Percentiles rank a stretch among this genome's conserved stretches.
These are phyloP conservation scores for Clonostachys byssicola DNA, from an alignment of 2,329 filamentous ascomycete species.

Conservation along the genomic window DNA sequence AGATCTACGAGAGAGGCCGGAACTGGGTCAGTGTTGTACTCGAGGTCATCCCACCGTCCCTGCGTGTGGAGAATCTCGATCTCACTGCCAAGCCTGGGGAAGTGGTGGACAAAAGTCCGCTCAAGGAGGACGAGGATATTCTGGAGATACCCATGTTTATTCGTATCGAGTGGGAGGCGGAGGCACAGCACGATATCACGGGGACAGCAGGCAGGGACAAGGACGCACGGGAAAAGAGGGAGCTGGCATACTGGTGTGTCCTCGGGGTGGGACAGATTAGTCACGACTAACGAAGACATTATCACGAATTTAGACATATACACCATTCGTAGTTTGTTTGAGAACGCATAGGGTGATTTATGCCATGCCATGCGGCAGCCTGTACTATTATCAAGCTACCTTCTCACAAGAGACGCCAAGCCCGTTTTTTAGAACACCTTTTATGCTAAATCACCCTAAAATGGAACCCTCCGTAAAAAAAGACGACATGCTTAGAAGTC, in stretches of 20 bases:
- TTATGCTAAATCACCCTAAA: background rate
- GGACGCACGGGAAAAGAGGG: conserved; percentile 71
- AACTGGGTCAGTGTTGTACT: conserved; percentile 96
- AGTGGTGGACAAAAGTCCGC: conserved; percentile 35
- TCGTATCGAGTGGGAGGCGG: conserved; percentile 82
- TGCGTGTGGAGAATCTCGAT: conserved; percentile 32
- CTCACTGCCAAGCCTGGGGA: conserved; percentile 21
- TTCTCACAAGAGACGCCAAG: conserved; percentile 44
- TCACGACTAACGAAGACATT: conserved; percentile 25
- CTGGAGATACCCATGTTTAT: conserved; percentile 95
- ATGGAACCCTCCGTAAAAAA: conserved; percentile 1
- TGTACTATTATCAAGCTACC: conserved; percentile 44
- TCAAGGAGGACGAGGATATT: conserved; percentile 57
- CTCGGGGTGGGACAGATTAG: conserved; percentile 81
- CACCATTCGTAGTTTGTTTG: conserved; percentile 3
- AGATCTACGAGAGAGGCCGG: conserved; percentile 90
- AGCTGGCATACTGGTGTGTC: conserved; percentile 94
- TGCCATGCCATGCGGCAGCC: conserved; percentile 34
- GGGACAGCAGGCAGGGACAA: conserved; percentile 46
- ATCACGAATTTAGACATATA: conserved; percentile 5
- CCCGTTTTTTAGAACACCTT: conserved; percentile 35
- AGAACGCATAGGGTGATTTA: conserved; percentile 11
- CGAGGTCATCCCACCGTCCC: conserved; percentile 71
- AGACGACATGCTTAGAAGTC: conserved; percentile 8
- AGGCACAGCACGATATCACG: conserved; percentile 61